A percentile compares a stretch with the other conserved stretches of the same genome.
phyloP scores from a whole-genome alignment of 164 flowering plant genomes.

The Saururus chinensis region DNA sequence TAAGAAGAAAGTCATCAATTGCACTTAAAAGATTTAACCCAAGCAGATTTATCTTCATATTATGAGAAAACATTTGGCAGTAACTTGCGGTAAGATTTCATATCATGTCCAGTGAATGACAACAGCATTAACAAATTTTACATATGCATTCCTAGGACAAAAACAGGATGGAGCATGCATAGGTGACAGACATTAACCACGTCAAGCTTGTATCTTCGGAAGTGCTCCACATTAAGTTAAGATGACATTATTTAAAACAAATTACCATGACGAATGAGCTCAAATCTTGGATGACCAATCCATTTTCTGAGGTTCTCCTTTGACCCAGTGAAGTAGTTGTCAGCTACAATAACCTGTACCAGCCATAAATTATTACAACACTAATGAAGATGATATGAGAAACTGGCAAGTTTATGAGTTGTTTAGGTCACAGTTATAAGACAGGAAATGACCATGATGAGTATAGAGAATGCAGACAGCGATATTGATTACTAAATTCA shows the following conservation, averaged over 20 bases:
- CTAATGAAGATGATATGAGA: neutral
- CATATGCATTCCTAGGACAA: too few relatives aligned
- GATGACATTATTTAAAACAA: too few relatives aligned
- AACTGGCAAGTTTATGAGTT: neutral
- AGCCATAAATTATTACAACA: neutral
- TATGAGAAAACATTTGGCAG: too few relatives aligned
- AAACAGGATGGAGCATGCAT: too few relatives aligned
- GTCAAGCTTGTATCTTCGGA: too few relatives aligned
- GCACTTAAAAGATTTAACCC: too few relatives aligned
- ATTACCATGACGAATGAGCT: slow-evolving; percentile 72
- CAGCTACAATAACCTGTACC: slow-evolving; percentile 51
- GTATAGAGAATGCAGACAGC: neutral
- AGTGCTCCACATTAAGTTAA: too few relatives aligned
- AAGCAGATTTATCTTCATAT: too few relatives aligned
- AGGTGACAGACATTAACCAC: too few relatives aligned
- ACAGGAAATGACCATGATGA: neutral
- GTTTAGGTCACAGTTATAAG: neutral
- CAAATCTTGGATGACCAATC: slow-evolving; percentile 80
- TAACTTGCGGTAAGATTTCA: too few relatives aligned
- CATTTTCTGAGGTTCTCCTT: slow-evolving; percentile 58
- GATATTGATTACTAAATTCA: neutral
- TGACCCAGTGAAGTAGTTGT: slow-evolving; percentile 59
- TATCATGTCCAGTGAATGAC: too few relatives aligned
- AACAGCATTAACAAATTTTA: too few relatives aligned
- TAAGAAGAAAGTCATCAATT: neutral